Percentiles rank a stretch among this genome's conserved stretches.
Evolutionary conservation across 2,329 filamentous ascomycete genomes (phyloP).

Genomic region (Emmonsiellopsis sp.): DNA sequence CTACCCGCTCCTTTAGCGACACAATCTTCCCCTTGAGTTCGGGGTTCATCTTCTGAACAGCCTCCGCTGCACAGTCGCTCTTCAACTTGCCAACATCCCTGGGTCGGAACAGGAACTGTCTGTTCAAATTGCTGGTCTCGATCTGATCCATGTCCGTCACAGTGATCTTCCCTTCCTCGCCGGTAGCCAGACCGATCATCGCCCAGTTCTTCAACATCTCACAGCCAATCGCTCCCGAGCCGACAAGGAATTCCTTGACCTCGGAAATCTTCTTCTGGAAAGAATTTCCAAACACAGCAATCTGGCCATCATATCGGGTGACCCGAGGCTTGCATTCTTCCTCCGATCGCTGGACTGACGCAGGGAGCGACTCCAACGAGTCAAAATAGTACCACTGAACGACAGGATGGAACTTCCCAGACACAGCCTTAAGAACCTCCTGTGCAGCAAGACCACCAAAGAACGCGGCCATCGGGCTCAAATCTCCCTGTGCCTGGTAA

Average conservation of each 20-base stretch:
- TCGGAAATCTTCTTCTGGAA: constrained; percentile 92
- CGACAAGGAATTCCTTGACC: constrained; percentile 85
- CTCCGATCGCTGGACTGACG: constrained; percentile 64
- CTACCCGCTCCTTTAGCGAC: constrained; percentile 80
- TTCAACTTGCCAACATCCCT: constrained; percentile 94
- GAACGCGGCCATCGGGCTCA: constrained; percentile 87
- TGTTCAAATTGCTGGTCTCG: constrained; percentile 96
- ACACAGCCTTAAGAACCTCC: constrained; percentile 92
- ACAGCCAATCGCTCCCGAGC: constrained; percentile 92
- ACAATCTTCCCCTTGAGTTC: constrained; percentile 80
- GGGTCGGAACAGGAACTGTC: constrained; percentile 89
- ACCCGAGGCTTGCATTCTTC: constrained; percentile 80
- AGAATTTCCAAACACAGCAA: constrained; percentile 87
- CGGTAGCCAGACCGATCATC: constrained; percentile 90
- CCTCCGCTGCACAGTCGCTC: constrained; percentile 84
- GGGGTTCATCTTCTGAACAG: constrained; percentile 93
- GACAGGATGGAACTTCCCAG: constrained; percentile 95
- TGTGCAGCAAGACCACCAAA: constrained; percentile 91
- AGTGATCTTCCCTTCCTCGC: constrained; percentile 77
- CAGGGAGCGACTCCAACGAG: constrained; percentile 87
- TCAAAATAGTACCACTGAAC: constrained; percentile 97
- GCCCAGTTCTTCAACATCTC: constrained; percentile 99
- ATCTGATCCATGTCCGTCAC: constrained; percentile 98
- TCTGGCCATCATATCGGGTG: constrained; percentile 90
- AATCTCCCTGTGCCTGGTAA: constrained; percentile 85